Percentiles rank a stretch among this genome's conserved stretches.
phyloP scores from a whole-genome alignment of 768 basidiomycete genomes.

The Suillus lakei region DNA sequence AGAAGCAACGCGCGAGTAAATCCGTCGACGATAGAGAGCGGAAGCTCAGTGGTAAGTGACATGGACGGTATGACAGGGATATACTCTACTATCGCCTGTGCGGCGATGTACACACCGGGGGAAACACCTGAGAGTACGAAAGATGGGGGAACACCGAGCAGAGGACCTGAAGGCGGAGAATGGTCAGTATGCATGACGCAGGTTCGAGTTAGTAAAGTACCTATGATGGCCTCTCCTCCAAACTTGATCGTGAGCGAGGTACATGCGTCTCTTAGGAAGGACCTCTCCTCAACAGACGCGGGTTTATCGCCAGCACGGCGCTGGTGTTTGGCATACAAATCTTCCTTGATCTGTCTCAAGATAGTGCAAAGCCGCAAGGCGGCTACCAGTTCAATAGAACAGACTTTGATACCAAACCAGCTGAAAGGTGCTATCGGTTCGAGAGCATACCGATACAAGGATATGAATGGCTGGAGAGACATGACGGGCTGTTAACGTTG shows the following conservation, averaged over 20 bases:
- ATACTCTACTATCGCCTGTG: conserved; percentile 64
- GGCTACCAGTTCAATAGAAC: conserved; percentile 71
- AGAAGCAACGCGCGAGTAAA: conserved; percentile 80
- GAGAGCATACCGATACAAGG: conserved; percentile 55
- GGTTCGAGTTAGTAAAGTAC: conserved; percentile 42
- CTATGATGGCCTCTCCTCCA: conserved; percentile 73
- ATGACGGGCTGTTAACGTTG: conserved; percentile 23
- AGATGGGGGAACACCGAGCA: conserved; percentile 70
- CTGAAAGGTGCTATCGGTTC: conserved; percentile 68
- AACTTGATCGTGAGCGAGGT: conserved; percentile 73
- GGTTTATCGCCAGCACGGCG: conserved; percentile 37
- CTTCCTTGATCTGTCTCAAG: conserved; percentile 69
- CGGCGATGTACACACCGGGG: conserved; percentile 61
- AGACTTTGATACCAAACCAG: conserved; percentile 65
- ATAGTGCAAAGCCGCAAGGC: conserved; percentile 71
- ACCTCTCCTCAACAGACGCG: conserved; percentile 48
- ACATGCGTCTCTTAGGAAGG: conserved; percentile 60
- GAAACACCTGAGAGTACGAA: conserved; percentile 77
- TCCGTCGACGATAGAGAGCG: conserved; percentile 75
- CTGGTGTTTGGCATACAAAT: conserved; percentile 47
- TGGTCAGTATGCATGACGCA: neutral
- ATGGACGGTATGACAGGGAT: conserved; percentile 62
- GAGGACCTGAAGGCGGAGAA: conserved; percentile 50
- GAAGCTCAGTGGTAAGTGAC: conserved; percentile 65
- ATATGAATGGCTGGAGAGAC: conserved; percentile 47